Evolutionary conservation across 371 early-diverging fungal genomes (phyloP).

Genomic region (Zychaea mexicana): DNA sequence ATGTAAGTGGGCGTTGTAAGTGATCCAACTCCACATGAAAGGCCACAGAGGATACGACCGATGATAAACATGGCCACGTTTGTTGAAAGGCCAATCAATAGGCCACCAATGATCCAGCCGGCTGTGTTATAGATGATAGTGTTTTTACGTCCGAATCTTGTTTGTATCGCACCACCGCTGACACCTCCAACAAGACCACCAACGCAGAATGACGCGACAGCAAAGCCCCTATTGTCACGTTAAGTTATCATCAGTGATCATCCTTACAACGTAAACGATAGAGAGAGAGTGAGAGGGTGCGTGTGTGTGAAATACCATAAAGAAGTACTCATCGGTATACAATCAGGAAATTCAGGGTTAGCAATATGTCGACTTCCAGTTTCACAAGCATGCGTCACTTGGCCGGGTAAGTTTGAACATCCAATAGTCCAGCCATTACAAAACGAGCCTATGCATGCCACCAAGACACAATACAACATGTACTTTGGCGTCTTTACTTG

Average conservation of each 20-base stretch:
- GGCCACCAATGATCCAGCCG: slow-evolving; percentile 58
- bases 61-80: slow-evolving; percentile 26
- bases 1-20: slow-evolving; percentile 78
- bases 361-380: slow-evolving; percentile 21
- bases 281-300: not conserved
- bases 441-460: slow-evolving; percentile 37
- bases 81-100: slow-evolving; percentile 48
- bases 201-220: slow-evolving; percentile 58
- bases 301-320: slow-evolving; percentile 19
- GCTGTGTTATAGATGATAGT: slow-evolving; percentile 59
- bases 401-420: slow-evolving; percentile 44
- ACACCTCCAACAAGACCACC: slow-evolving; percentile 74
- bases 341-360: slow-evolving; percentile 27
- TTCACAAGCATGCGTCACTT: slow-evolving; percentile 26
- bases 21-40: slow-evolving; percentile 75
- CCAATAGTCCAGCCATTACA: slow-evolving; percentile 49
- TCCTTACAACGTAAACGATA: too few relatives aligned
- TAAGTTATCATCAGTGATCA: too few relatives aligned
- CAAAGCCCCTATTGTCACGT: slow-evolving; percentile 58
- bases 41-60: slow-evolving; percentile 27
- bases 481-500: slow-evolving; percentile 34
- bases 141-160: slow-evolving; percentile 59
- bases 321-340: slow-evolving; percentile 26
- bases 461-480: slow-evolving; percentile 43
- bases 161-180: slow-evolving; percentile 51